A percentile compares a stretch with the other conserved stretches of the same genome.
These are phyloP conservation scores for Sugiyamaella xylanicola DNA, from an alignment of 1,139 yeast genomes.

Conservation along the genomic window DNA sequence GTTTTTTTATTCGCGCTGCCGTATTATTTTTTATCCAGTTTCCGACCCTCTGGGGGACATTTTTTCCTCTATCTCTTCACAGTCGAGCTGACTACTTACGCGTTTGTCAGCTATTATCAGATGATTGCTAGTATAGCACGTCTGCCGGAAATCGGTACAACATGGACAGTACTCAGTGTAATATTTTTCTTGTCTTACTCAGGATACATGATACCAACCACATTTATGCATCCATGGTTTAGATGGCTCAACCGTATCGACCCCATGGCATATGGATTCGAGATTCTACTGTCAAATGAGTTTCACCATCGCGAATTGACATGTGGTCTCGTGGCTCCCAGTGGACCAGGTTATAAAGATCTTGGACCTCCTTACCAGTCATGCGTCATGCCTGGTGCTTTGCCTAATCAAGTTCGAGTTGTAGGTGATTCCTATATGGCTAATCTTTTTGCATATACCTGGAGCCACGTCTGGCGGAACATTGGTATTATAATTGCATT, in stretches of 20 bases:
- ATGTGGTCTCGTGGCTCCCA: conserved; percentile 52
- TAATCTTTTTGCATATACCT: conserved; percentile 46
- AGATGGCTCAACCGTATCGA: conserved; percentile 62
- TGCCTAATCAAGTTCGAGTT: conserved; percentile 49
- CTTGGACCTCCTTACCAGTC: conserved; percentile 47
- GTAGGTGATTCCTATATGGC: conserved; percentile 53
- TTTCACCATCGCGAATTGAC: conserved; percentile 53
- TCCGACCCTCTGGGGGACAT: conserved; percentile 60
- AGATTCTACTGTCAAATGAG: conserved; percentile 59
- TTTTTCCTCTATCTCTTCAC: conserved; percentile 59
- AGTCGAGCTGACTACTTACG: conserved; percentile 51
- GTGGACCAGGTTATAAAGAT: conserved; percentile 54
- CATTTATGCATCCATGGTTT: conserved; percentile 64
- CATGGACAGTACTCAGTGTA: conserved; percentile 59
- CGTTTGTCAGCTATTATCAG: conserved; percentile 62
- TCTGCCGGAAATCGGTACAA: conserved; percentile 59
- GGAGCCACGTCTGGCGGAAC: conserved; percentile 65
- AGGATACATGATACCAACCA: conserved; percentile 61
- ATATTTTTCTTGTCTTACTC: conserved; percentile 58
- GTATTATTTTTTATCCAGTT: conserved; percentile 59
- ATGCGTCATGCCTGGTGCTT: conserved; percentile 54
- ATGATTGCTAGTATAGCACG: conserved; percentile 60
- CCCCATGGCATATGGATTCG: conserved; percentile 61
- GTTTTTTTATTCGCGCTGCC: conserved; percentile 51
- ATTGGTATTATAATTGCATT: conserved; percentile 62